phyloP scores from a whole-genome alignment of 805 yeast species.

The Sugiyamaella valdiviana region DNA sequence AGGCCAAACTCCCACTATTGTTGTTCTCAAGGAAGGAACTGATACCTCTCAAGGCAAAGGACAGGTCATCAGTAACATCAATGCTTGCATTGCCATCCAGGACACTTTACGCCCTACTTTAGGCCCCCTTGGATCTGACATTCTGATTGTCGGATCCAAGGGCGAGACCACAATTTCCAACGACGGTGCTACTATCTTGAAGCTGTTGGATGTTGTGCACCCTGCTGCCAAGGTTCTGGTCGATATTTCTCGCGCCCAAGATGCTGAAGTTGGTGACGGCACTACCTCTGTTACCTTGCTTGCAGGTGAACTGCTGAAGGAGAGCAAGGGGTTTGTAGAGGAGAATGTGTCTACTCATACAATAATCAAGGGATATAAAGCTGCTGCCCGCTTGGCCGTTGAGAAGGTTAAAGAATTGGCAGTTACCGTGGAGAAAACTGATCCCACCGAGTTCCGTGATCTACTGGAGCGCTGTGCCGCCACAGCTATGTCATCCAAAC shows the following conservation, averaged over 20 bases:
- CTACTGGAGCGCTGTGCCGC: constrained; percentile 86
- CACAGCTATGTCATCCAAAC: constrained; percentile 95
- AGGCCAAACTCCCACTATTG: constrained; percentile 95
- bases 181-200: constrained; percentile 96
- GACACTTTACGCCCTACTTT: constrained; percentile 91
- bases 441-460: constrained; percentile 57
- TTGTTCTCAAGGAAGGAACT: constrained; percentile 95
- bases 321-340: constrained; percentile 83
- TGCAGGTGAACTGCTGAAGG: constrained; percentile 85
- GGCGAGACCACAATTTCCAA: constrained; percentile 93
- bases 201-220: constrained; percentile 88
- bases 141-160: constrained; percentile 72
- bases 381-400: constrained; percentile 73
- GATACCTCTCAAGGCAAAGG: constrained; percentile 96
- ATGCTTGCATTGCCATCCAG: constrained; percentile 95
- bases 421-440: constrained; percentile 54
- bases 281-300: constrained; percentile 93
- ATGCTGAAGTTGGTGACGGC: constrained; percentile 98
- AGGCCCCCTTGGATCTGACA: constrained; percentile 97
- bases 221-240: constrained; percentile 97
- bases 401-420: constrained; percentile 67
- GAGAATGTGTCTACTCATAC: constrained; percentile 93
- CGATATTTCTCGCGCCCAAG: constrained; percentile 92
- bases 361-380: constrained; percentile 79
- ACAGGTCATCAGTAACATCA: constrained; percentile 89